Evolutionary conservation across 805 yeast species (phyloP), one percentile per base, ranked within the genome.

Genomic region (Pichia cephalocereana): DNA sequence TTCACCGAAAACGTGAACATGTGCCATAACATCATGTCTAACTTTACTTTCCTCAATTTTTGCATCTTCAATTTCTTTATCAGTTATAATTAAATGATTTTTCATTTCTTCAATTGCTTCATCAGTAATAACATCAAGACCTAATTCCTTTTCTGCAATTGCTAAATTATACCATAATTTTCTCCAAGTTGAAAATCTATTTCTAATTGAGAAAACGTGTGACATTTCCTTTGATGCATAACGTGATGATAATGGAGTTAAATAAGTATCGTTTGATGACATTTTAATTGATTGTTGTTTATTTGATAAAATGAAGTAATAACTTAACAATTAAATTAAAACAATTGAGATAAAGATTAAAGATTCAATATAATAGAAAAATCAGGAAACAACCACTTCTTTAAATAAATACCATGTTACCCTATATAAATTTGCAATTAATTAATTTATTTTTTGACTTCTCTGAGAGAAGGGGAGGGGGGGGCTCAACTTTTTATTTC

Each of bases 11-110:
- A 84, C 86, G 65, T 93, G 99, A 49, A 93, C 99, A 60, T 93
- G 99, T 48, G 98, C 96, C 99, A 93, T 93, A 59, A 93, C 99
- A 65, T 93, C 99, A 69, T 93, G 99, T 74, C 99, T 86, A 50
- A 93, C 98, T 66, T 85, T 89, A 46, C 98, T 96, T 70, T 93
- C 99, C 71, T 93, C 97, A 57, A 78, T 80, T 50, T 90, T 72
- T 41, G 99, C 98, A 49, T 74, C 85, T 49, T 75, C 88, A 54
- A 93, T 88, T 63, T 95, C 98, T 58, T 86, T 95, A 66, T 91
- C 97, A 9, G 96, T 82, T 70, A 93, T 89, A 45, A 68, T 76
- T 60, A 91, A 72, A 67, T 93, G 84, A 23, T 72, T 65, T 54
- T 77, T 70, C 88, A 93, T 84, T 74, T 93, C 86, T 63, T 77